These are phyloP conservation scores for Arthrobotrys musiformis DNA, from an alignment of 2,329 filamentous ascomycete species.

Conservation along the genomic window DNA sequence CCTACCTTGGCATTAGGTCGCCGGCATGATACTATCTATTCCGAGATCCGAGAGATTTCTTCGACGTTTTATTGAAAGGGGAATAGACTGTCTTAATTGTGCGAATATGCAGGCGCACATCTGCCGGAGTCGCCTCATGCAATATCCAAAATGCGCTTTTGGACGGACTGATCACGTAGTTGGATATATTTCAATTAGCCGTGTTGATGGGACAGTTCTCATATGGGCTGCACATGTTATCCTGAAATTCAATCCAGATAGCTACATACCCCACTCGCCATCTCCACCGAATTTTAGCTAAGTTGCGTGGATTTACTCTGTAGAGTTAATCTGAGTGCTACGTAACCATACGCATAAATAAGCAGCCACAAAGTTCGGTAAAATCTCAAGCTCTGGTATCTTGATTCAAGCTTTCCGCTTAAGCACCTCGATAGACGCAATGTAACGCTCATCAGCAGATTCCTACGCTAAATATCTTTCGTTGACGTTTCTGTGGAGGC, in stretches of 20 bases:
- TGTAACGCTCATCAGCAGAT: background rate
- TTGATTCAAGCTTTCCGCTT: background rate
- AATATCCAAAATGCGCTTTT: background rate
- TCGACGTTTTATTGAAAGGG: background rate
- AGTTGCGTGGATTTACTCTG: no score
- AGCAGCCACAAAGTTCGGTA: background rate
- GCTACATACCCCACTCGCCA: no score
- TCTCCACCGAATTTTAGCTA: no score
- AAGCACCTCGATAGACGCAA: background rate
- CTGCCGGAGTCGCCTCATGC: no score
- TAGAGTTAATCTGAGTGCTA: no score
- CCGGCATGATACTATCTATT: background rate
- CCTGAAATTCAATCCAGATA: no score
- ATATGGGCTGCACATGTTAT: no score
- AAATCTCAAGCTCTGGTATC: background rate
- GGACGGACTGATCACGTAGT: no score
- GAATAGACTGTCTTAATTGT: background rate
- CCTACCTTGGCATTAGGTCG: background rate
- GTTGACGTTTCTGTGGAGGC: constrained; percentile 1
- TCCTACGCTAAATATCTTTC: no score
- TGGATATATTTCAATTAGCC: no score
- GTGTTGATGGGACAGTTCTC: no score
- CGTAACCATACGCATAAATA: no score
- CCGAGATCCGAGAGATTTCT: background rate
- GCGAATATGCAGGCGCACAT: background rate